Evolutionary conservation across 768 basidiomycete genomes (phyloP).

Genomic region (Xerocomellus intermedius): DNA sequence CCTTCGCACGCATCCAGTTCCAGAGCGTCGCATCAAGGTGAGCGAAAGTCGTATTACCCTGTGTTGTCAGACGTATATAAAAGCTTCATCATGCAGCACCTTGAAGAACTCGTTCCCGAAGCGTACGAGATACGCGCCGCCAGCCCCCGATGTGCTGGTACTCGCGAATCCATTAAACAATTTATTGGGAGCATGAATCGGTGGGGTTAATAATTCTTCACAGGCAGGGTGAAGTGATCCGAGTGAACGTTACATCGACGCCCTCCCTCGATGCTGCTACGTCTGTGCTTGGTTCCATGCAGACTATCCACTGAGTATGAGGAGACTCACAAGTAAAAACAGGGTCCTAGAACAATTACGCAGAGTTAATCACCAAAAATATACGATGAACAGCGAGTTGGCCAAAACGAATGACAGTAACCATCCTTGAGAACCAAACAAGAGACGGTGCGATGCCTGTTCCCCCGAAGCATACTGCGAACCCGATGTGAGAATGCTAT

Average conservation of each 20-base stretch:
- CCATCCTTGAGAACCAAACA: background rate
- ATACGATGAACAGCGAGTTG: slow-evolving; percentile 1
- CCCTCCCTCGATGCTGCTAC: background rate
- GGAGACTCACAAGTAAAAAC: background rate
- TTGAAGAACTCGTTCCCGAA: slow-evolving; percentile 56
- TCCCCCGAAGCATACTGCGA: slow-evolving; percentile 7
- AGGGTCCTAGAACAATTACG: background rate
- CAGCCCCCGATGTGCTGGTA: slow-evolving; percentile 52
- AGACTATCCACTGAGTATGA: background rate
- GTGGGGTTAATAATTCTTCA: slow-evolving; percentile 4
- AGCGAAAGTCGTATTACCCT: slow-evolving; percentile 15
- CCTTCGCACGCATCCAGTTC: slow-evolving; percentile 79
- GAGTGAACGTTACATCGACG: background rate
- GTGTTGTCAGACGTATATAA: background rate
- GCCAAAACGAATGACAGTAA: slow-evolving; percentile 9
- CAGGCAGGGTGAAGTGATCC: background rate
- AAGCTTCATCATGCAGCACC: slow-evolving; percentile 34
- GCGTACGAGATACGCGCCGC: slow-evolving; percentile 53
- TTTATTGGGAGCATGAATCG: slow-evolving; percentile 19
- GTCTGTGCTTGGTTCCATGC: background rate
- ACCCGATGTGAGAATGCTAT: background rate
- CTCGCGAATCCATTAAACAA: slow-evolving; percentile 34
- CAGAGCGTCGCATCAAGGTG: slow-evolving; percentile 70
- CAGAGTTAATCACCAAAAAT: background rate
- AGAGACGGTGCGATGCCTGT: background rate